These are phyloP conservation scores for Herpotrichia juniperi DNA, from an alignment of 2,329 filamentous ascomycete genomes.

Conservation along the genomic window DNA sequence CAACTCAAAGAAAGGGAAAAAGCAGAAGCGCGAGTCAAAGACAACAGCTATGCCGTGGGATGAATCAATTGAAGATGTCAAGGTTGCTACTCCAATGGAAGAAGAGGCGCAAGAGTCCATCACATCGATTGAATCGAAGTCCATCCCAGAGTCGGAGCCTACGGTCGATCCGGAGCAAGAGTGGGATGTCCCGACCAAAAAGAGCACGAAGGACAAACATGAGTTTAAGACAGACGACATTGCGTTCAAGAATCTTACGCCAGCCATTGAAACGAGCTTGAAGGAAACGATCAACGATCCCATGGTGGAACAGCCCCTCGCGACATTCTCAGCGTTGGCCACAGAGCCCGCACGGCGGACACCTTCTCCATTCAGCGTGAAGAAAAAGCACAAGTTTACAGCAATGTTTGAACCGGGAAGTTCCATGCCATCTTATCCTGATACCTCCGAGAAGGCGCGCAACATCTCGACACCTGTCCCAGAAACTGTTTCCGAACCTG, in stretches of 20 bases:
- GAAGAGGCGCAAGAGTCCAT: not conserved
- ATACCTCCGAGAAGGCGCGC: not conserved
- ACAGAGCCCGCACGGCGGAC: not conserved
- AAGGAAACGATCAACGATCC: constrained; percentile 11
- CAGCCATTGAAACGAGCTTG: not conserved
- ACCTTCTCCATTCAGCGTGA: constrained; percentile 38
- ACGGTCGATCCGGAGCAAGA: constrained; percentile 8
- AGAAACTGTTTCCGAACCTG: not conserved
- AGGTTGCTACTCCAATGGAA: not conserved
- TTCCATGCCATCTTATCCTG: constrained; percentile 9
- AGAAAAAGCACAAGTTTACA: constrained; percentile 45
- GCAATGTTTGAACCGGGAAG: constrained; percentile 38
- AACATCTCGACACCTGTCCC: not conserved
- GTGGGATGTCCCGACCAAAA: constrained; percentile 10
- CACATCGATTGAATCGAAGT: not conserved
- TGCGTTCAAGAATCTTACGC: not conserved
- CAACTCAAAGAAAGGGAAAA: constrained; percentile 9
- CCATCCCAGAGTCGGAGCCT: constrained; percentile 5
- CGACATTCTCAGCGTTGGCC: not conserved
- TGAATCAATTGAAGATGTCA: constrained; percentile 5
- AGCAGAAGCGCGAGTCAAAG: constrained; percentile 16
- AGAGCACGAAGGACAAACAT: constrained; percentile 24
- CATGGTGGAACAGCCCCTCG: not conserved
- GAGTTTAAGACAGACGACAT: constrained; percentile 22
- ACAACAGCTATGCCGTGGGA: not conserved